A percentile compares a stretch with the other conserved stretches of the same genome.
Evolutionary conservation across 768 basidiomycete genomes (phyloP).

Genomic region (Boletellus ananiceps): DNA sequence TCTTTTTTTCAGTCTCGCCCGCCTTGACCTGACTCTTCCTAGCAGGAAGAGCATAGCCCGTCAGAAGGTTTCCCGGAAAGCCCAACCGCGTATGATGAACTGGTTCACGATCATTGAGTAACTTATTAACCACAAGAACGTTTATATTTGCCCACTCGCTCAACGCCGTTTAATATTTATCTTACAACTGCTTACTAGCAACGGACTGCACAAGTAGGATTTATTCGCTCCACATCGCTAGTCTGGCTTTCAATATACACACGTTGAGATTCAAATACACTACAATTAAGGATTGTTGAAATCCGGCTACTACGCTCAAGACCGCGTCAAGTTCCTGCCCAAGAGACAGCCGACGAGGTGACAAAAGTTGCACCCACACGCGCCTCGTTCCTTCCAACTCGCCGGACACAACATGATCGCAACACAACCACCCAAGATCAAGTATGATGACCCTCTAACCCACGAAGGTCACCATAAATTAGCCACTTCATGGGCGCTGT

Average conservation of each 20-base stretch:
- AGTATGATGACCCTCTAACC: slow-evolving; percentile 32
- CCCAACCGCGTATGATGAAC: slow-evolving; percentile 5
- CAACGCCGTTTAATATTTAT: not conserved
- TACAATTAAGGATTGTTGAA: slow-evolving; percentile 70
- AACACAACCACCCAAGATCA: slow-evolving; percentile 55
- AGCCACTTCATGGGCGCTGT: slow-evolving; percentile 78
- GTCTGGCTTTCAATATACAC: not conserved
- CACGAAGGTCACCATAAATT: slow-evolving; percentile 43
- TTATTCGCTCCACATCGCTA: not conserved
- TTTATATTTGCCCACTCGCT: not conserved
- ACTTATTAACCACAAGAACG: slow-evolving; percentile 1
- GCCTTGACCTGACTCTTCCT: not conserved
- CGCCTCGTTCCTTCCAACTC: slow-evolving; percentile 16
- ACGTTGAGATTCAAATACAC: slow-evolving; percentile 17
- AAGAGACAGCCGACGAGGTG: slow-evolving; percentile 23
- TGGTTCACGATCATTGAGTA: slow-evolving; percentile 5
- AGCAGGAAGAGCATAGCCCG: slow-evolving; percentile 5
- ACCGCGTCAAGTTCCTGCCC: slow-evolving; percentile 27
- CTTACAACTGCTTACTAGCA: not conserved
- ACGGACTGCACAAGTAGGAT: not conserved
- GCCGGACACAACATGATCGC: slow-evolving; percentile 25
- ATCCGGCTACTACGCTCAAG: slow-evolving; percentile 53
- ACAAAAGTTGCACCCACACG: slow-evolving; percentile 21
- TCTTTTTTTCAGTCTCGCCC: not conserved
- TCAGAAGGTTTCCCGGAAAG: slow-evolving; percentile 3